Evolutionary conservation across 225 moss, liverwort and hornwort genomes (phyloP).

Genomic region (Pseudisothecium myosuroides): DNA sequence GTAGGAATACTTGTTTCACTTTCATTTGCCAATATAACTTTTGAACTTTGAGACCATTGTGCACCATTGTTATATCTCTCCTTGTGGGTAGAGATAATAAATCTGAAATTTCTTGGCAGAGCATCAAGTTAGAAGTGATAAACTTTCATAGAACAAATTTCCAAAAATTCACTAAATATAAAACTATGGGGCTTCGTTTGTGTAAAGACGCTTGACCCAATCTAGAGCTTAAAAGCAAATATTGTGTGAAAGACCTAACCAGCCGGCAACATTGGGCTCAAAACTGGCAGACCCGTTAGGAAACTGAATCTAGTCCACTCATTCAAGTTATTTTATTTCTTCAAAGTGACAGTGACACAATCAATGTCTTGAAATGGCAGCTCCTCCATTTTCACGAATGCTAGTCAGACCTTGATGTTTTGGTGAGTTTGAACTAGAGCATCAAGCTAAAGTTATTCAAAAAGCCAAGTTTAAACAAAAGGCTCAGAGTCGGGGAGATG

Average conservation of each 20-base stretch:
- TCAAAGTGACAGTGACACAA: background rate
- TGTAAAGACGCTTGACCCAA: rapidly evolving
- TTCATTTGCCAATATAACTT: background rate
- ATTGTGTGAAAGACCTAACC: background rate
- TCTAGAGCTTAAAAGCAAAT: background rate
- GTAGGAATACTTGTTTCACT: no score
- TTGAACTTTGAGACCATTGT: rapidly evolving
- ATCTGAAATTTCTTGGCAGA: background rate
- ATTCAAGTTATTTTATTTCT: background rate
- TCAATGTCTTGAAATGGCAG: background rate
- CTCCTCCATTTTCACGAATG: background rate
- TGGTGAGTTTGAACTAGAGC: background rate
- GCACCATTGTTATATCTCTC: background rate
- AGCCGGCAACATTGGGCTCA: rapidly evolving
- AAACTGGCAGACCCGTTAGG: rapidly evolving
- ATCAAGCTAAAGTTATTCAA: no score
- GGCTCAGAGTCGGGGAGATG: background rate
- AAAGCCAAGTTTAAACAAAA: no score
- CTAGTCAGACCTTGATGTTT: background rate
- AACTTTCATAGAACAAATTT: background rate
- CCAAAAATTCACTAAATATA: background rate
- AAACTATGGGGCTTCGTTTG: background rate
- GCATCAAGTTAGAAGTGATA: rapidly evolving
- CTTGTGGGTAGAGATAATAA: rapidly evolving
- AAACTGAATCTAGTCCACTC: background rate